These are phyloP conservation scores for Glarea lozoyensis DNA, from an alignment of 495 filamentous ascomycete genomes.

Conservation along the genomic window DNA sequence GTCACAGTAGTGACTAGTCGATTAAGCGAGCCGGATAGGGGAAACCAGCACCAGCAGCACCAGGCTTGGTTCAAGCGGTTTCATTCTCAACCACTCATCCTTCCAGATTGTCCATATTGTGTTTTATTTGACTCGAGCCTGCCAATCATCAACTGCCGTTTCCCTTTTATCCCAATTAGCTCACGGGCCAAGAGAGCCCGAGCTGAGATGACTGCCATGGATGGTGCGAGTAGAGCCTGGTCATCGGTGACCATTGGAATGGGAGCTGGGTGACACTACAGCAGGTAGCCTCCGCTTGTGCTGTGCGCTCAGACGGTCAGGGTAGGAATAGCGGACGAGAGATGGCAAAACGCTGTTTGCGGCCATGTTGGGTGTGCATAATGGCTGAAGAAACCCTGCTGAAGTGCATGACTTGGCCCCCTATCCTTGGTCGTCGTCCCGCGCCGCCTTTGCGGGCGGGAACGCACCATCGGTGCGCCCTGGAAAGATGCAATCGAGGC, in stretches of 20 bases:
- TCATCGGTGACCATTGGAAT: constrained; percentile 17
- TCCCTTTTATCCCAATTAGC: not conserved
- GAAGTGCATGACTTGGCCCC: not conserved
- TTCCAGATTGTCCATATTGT: too few relatives aligned
- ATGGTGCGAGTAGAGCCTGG: constrained; percentile 2
- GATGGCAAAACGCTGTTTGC: not conserved
- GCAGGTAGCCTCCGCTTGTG: not conserved
- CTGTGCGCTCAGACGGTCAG: not conserved
- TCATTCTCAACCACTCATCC: not conserved
- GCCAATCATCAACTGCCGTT: not conserved
- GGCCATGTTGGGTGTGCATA: constrained; percentile 11
- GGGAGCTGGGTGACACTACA: constrained; percentile 14
- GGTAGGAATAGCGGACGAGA: not conserved
- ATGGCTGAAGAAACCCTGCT: constrained; percentile 1
- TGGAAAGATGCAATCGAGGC: constrained; percentile 6
- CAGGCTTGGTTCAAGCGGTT: not conserved
- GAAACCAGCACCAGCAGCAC: not conserved
- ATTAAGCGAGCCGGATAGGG: not conserved
- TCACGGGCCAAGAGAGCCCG: not conserved
- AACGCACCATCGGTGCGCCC: constrained; percentile 15
- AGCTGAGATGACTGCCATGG: constrained; percentile 5
- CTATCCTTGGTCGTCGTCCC: constrained; percentile 9
- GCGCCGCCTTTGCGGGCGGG: constrained; percentile 18
- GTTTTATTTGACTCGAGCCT: too few relatives aligned
- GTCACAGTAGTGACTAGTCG: not conserved